A percentile compares a stretch with the other conserved stretches of the same genome.
Evolutionary conservation across 75 land plant species (phyloP).

Genomic region (Sequoia sempervirens): DNA sequence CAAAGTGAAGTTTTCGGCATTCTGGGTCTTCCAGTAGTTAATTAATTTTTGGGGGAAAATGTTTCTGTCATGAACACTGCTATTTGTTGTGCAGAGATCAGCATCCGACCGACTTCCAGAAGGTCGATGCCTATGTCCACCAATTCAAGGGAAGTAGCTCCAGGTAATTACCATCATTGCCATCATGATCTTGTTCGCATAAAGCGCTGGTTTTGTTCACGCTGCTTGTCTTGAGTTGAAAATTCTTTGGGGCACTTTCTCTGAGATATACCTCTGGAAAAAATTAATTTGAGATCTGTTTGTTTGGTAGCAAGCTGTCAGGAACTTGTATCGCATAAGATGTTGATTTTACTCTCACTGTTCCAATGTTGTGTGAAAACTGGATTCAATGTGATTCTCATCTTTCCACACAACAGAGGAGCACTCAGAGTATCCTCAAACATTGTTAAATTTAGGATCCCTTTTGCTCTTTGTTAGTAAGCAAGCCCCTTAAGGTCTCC

Average conservation of each 20-base stretch:
- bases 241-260: not conserved
- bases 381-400: not conserved
- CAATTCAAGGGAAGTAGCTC: constrained; percentile 77
- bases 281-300: not conserved
- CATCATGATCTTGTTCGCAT: not conserved
- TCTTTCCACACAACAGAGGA: no score
- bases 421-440: no score
- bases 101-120: constrained; percentile 43
- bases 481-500: not conserved
- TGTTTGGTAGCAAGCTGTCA: not conserved
- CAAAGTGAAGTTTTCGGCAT: not conserved
- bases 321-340: not conserved
- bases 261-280: not conserved
- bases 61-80: not conserved
- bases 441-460: not conserved
- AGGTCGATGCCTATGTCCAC: constrained; percentile 67
- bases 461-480: not conserved
- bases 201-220: not conserved
- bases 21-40: not conserved
- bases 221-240: not conserved
- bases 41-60: not conserved
- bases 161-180: constrained; percentile 19
- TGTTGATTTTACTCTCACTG: not conserved
- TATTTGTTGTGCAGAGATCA: constrained; percentile 29
- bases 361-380: not conserved